These are phyloP conservation scores for Neurospora sp. DNA, from an alignment of 495 filamentous ascomycete species.

Conservation along the genomic window DNA sequence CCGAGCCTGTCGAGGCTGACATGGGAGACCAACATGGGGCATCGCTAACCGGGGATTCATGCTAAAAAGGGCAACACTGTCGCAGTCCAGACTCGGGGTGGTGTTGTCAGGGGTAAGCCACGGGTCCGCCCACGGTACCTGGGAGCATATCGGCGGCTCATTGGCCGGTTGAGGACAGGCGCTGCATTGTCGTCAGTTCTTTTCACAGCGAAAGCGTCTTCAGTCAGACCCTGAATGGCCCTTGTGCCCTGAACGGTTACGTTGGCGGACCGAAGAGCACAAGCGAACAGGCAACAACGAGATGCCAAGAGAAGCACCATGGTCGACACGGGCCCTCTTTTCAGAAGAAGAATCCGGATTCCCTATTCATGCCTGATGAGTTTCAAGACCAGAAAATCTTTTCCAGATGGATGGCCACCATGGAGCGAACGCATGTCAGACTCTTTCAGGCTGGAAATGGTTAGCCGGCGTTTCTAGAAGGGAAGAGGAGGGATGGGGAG, in stretches of 20 bases:
- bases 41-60: background rate
- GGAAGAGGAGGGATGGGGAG: background rate
- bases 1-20: background rate
- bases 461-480: background rate
- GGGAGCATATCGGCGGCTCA: background rate
- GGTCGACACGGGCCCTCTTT: background rate
- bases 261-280: background rate
- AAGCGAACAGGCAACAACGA: background rate
- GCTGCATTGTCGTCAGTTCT: background rate
- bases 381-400: background rate
- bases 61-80: background rate
- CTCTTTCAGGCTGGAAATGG: background rate
- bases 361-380: background rate
- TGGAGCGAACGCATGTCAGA: background rate
- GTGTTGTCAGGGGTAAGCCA: background rate
- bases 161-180: background rate
- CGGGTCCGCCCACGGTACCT: background rate
- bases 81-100: background rate
- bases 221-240: background rate
- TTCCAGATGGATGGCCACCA: background rate
- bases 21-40: background rate
- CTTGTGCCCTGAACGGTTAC: background rate
- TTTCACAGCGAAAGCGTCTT: background rate
- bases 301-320: background rate
- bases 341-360: background rate